Conservation (phyloP, 768 basidiomycete genomes). For the Russula lepida region DNA sequence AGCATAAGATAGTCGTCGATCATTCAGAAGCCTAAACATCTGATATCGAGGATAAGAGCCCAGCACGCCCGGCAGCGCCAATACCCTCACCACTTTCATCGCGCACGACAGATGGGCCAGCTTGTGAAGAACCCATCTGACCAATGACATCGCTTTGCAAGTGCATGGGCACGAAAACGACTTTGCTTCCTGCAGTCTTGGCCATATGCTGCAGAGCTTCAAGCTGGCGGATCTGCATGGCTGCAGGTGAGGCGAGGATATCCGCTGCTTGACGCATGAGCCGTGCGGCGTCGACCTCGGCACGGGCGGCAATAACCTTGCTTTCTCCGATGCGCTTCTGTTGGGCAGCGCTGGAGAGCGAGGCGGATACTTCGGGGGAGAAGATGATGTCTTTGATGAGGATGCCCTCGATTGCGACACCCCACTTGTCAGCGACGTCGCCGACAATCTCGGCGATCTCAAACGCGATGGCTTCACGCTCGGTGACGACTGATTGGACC, state of each 20-base stretch:
- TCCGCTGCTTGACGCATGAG: constrained; percentile 97
- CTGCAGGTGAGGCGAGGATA: constrained; percentile 87
- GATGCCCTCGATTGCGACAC: constrained; percentile 93
- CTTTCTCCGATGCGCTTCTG: constrained; percentile 96
- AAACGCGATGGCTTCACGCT: constrained; percentile 92
- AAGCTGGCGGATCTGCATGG: constrained; percentile 96
- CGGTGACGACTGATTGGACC: constrained; percentile 93
- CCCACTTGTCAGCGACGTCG: constrained; percentile 92
- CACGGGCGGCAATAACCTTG: constrained; percentile 92
- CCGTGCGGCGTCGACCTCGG: constrained; percentile 90
- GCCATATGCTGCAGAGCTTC: constrained; percentile 97
- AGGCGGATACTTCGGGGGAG: constrained; percentile 80
- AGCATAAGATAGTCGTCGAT: background rate
- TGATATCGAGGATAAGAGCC: constrained; percentile 44
- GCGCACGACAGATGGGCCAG: constrained; percentile 24
- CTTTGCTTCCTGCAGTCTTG: constrained; percentile 78
- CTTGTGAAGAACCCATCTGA: constrained; percentile 32
- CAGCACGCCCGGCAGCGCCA: constrained; percentile 40
- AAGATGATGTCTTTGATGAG: constrained; percentile 95
- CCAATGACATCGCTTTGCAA: constrained; percentile 64
- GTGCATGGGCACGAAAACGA: constrained; percentile 92
- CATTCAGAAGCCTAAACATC: constrained; percentile 28
- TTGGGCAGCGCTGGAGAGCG: constrained; percentile 90
- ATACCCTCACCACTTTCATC: constrained; percentile 36
- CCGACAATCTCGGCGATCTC: constrained; percentile 96